Evolutionary conservation across 139 green algal species (phyloP), one percentile per base, ranked within the genome.

Genomic region (Eudorina sp.): DNA sequence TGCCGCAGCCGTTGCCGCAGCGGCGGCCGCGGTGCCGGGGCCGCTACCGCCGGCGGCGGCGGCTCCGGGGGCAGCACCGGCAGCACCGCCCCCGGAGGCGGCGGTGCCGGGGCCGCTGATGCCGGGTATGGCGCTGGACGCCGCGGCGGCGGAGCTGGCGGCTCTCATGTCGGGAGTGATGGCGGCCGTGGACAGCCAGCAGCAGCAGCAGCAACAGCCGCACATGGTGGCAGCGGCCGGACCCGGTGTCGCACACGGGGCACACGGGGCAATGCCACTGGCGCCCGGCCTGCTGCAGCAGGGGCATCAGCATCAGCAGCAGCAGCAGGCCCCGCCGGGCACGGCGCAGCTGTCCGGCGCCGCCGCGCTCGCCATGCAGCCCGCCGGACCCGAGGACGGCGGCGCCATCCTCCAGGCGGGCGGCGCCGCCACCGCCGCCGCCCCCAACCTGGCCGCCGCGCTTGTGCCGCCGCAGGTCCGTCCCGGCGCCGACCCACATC

Each of bases 131-230:
- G 18, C 55, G 14, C 23, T n/a, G 55, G 55, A 66, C 55, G 19
- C 55, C 16, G 19, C 70, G 40, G 38, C 18, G 4, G 31, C 68
- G 40, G 70, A 79, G 40, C 43, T 79, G 1, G 70, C 70, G 25
- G 48, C 53, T 8, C 51, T 83, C 29, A 70, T 83, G 76, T 25
- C n/a, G 18, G 53, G 76, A 16, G 51, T 66, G 1, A 19, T 55
- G 3, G 48, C 76, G 36, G 21, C 23, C 1, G 34, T 70, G n/a
- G 48, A 83, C 31, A 18, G 29, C 29, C 27, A 46, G 23, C 46
- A 82, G 38, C 74, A 82, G 27, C 74, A 82, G 29, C 72, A 38
- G 72, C 72, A 80, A 27, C 45, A 80, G 43, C 72, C 25, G 72
- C 72, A 38, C 41, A 19, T 8, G 31, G 31, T 14, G 31, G 21